A percentile compares a stretch with the other conserved stretches of the same genome.
Conservation (phyloP, 495 filamentous ascomycete genomes). For the Astrocystis sublimbata region DNA sequence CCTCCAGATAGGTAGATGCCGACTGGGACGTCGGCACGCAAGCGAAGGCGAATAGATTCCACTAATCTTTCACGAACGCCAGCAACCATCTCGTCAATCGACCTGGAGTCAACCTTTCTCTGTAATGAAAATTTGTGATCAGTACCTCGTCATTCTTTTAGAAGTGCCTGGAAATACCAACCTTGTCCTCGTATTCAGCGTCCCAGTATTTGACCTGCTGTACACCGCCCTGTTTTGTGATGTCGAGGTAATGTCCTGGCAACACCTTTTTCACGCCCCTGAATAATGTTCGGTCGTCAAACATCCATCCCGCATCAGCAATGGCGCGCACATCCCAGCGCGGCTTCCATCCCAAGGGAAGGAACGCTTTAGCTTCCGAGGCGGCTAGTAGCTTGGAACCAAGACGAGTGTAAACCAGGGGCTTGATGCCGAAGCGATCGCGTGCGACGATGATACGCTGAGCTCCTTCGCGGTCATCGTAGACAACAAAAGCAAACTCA, state of each 20-base stretch:
- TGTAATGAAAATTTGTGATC: neutral
- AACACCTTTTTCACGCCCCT: neutral
- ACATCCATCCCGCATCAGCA: slow-evolving; percentile 25
- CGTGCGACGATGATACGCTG: slow-evolving; percentile 43
- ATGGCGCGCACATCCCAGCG: slow-evolving; percentile 52
- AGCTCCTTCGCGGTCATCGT: slow-evolving; percentile 39
- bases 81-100: slow-evolving; percentile 44
- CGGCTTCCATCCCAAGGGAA: slow-evolving; percentile 47
- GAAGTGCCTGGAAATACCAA: slow-evolving; percentile 8
- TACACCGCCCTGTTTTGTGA: slow-evolving; percentile 29
- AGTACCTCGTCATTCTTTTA: neutral
- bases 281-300: neutral
- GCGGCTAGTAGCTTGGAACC: slow-evolving; percentile 41
- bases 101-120: neutral
- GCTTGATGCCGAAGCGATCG: slow-evolving; percentile 58
- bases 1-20: slow-evolving; percentile 57
- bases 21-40: slow-evolving; percentile 55
- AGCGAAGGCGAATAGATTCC: slow-evolving; percentile 48
- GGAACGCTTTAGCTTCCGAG: slow-evolving; percentile 50
- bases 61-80: slow-evolving; percentile 46
- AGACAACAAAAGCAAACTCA: slow-evolving; percentile 54
- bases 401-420: slow-evolving; percentile 48
- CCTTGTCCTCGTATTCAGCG: slow-evolving; percentile 50
- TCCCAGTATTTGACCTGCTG: slow-evolving; percentile 49
- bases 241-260: slow-evolving; percentile 38